Base-by-base conservation (phyloP, 2,329 filamentous ascomycete genomes). In the Akanthomyces uredinophilus region DNA sequence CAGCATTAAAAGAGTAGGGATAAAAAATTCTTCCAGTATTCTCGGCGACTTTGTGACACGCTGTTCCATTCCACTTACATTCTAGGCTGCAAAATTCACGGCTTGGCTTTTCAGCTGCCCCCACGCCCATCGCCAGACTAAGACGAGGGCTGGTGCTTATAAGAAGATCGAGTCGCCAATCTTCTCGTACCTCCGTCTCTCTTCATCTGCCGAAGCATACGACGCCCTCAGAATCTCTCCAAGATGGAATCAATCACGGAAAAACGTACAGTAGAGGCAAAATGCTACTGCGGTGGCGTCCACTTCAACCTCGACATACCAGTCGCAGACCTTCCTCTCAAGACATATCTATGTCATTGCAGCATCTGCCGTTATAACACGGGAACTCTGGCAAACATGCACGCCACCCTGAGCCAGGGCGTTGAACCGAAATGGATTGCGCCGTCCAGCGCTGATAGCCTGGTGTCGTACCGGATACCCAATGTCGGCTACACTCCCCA, bases 261-360 rank as follows among this genome's bases (percentile, higher is more conserved):
- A 27, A 47, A 41, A 13, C 50, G 58, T 16, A 60, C 50, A 35
- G 74, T 82, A 18, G 72, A 75, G 37, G 78, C 78, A n/a, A 74
- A 73, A 60, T 82, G 80, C 68, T 73, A 74, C 65, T 82, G 79
- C 66, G 74, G 75, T 58, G 73, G 75, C 27, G 71, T 78, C 6
- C 74, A 77, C 66, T 78, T 78, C 68, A 75, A 70, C 5, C 62
- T 82, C 62, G 73, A 76, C 5, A 64, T 82, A 1, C 75, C 76
- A 1, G 65, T 65, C 3, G 68, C 73, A 0, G 65, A 68, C 1
- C 73, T 81, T 0, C 79, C 79, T 0, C 70, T 82, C 5, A 68
- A 70, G 14, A 71, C 73, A 16, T 74, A 80, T 63, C 69, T 81
- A 58, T 82, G 79, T 66, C 75, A 79, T 63, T 82, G 79, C 69